A percentile compares a stretch with the other conserved stretches of the same genome.
These are phyloP conservation scores for Ceratobasidium sp. DNA, from an alignment of 1,284 basidiomycete genomes.

Conservation along the genomic window DNA sequence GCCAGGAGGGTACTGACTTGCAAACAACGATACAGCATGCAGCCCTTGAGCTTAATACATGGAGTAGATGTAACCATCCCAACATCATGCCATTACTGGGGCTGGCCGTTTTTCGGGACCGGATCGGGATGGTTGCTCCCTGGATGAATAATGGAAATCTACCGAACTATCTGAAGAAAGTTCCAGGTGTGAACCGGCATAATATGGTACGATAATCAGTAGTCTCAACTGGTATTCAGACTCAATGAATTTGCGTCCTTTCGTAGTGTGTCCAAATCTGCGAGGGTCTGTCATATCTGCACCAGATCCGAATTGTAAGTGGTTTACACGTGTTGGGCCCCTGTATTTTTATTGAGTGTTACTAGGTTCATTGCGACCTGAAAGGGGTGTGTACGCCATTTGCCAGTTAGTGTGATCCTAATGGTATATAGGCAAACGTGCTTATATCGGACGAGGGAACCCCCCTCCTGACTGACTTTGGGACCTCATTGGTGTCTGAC, in stretches of 20 bases:
- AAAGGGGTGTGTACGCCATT: conserved; percentile 4
- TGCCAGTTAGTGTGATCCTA: not conserved
- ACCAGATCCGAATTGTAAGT: conserved; percentile 20
- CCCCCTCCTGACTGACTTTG: conserved; percentile 9
- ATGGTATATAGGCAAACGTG: not conserved
- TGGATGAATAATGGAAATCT: conserved; percentile 27
- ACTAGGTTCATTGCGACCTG: conserved; percentile 19
- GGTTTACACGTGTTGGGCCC: too few relatives aligned
- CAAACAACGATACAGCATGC: not conserved
- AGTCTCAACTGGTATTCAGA: too few relatives aligned
- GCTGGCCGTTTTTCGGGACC: not conserved
- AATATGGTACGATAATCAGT: too few relatives aligned
- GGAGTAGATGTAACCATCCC: not conserved
- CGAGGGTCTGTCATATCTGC: conserved; percentile 8
- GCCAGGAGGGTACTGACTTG: not conserved
- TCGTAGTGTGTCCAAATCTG: conserved; percentile 7
- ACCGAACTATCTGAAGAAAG: not conserved
- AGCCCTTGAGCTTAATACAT: not conserved
- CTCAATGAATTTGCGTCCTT: not conserved
- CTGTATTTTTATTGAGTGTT: not conserved
- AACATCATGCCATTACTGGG: conserved; percentile 11
- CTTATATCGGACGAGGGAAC: not conserved
- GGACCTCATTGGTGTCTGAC: not conserved
- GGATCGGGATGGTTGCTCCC: conserved; percentile 6
- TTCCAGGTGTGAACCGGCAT: too few relatives aligned